phyloP scores from a whole-genome alignment of 257 asterid species.

The Agastache rugosa region DNA sequence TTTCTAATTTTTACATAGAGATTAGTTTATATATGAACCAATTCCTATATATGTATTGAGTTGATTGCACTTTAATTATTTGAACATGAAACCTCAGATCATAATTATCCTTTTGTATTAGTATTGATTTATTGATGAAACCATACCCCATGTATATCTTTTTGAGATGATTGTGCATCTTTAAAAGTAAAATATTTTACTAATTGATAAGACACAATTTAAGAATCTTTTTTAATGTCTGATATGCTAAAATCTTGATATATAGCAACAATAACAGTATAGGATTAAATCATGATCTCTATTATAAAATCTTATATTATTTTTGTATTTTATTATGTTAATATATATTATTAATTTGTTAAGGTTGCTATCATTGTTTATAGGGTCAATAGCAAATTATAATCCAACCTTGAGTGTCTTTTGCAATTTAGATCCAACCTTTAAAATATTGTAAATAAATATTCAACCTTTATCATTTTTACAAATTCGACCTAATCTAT shows the following conservation, averaged over 20 bases:
- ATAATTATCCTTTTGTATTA: conserved; percentile 17
- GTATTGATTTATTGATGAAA: conserved; percentile 22
- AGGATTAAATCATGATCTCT: not conserved
- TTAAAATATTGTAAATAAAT: no score
- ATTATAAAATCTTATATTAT: not conserved
- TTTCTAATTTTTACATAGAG: no score
- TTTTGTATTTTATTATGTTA: not conserved
- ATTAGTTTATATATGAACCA: no score
- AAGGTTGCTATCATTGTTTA: no score
- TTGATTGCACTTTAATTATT: not conserved
- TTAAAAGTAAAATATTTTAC: conserved; percentile 31
- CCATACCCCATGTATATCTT: conserved; percentile 27
- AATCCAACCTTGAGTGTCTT: no score
- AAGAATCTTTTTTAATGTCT: conserved; percentile 24
- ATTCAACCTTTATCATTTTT: no score
- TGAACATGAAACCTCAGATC: conserved; percentile 29
- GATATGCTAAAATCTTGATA: not conserved
- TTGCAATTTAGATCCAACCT: no score
- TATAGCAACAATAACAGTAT: not conserved
- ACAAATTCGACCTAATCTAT: no score
- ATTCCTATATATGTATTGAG: no score
- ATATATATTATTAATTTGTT: no score
- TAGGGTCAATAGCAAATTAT: no score
- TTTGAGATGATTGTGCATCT: conserved; percentile 33
- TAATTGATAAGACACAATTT: conserved; percentile 29